phyloP scores from a whole-genome alignment of 2,329 filamentous ascomycete species.

The Colletotrichum zoysiae region DNA sequence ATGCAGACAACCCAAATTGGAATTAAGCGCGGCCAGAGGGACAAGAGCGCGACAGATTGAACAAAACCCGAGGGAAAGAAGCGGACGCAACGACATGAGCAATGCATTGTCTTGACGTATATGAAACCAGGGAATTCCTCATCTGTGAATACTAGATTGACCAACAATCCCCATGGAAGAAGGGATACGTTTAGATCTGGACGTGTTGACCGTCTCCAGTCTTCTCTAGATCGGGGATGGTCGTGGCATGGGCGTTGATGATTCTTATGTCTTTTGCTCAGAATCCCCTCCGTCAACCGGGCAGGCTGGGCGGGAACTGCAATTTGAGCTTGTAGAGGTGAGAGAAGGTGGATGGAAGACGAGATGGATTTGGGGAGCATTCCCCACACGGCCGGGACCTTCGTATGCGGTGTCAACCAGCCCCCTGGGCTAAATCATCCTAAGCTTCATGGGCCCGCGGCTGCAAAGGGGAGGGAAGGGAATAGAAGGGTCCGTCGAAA shows the following conservation, averaged over 20 bases:
- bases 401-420: conserved; percentile 12
- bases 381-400: conserved; percentile 23
- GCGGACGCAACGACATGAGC: not conserved
- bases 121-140: not conserved
- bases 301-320: not conserved
- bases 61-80: not conserved
- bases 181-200: not conserved
- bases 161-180: not conserved
- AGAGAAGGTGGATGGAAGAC: not conserved
- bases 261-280: not conserved
- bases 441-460: no score
- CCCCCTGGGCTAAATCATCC: conserved; percentile 1
- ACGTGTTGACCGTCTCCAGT: not conserved
- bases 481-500: no score
- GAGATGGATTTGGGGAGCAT: not conserved
- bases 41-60: not conserved
- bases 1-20: not conserved
- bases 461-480: no score
- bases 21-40: not conserved
- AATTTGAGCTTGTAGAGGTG: not conserved
- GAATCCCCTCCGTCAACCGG: not conserved
- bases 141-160: not conserved
- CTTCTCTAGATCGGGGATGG: not conserved
- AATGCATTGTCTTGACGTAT: not conserved
- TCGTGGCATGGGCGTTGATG: not conserved